These are phyloP conservation scores for Paracoccidioides lutzii DNA, from an alignment of 2,329 filamentous ascomycete species.

Conservation along the genomic window DNA sequence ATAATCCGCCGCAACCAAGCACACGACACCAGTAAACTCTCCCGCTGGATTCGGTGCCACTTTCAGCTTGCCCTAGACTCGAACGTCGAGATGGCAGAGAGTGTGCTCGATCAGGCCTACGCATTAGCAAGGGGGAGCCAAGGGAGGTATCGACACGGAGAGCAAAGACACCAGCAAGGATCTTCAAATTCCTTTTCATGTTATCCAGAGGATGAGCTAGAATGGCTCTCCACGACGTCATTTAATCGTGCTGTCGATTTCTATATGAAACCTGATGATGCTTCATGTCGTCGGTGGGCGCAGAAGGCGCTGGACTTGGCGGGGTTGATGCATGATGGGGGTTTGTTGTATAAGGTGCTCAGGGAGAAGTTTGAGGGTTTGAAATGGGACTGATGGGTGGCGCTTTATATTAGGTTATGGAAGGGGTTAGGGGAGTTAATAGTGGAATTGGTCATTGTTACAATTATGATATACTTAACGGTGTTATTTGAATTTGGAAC, in stretches of 20 bases:
- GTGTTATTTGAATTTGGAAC: too few species aligned
- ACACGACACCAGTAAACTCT: slow-evolving; percentile 49
- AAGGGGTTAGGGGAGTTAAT: not conserved
- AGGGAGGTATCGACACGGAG: slow-evolving; percentile 9
- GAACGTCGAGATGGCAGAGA: slow-evolving; percentile 20
- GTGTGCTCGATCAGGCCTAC: slow-evolving; percentile 24
- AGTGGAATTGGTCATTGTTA: too few species aligned
- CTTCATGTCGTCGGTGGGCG: slow-evolving; percentile 24
- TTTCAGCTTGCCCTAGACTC: slow-evolving; percentile 52
- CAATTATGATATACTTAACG: too few species aligned
- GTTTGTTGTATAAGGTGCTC: slow-evolving; percentile 16
- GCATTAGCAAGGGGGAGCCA: slow-evolving; percentile 13
- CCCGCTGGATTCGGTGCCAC: slow-evolving; percentile 66
- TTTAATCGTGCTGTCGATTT: slow-evolving; percentile 47
- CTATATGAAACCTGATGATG: slow-evolving; percentile 25
- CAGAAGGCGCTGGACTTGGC: slow-evolving; percentile 25
- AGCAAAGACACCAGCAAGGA: slow-evolving; percentile 18
- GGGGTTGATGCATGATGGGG: slow-evolving; percentile 15
- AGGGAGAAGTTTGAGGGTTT: slow-evolving; percentile 19
- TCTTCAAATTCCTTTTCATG: slow-evolving; percentile 17
- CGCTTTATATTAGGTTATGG: not conserved
- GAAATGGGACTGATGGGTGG: slow-evolving; percentile 9
- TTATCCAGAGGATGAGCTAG: slow-evolving; percentile 44
- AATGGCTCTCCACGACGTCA: slow-evolving; percentile 42
- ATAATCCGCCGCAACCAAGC: slow-evolving; percentile 39